A percentile compares a stretch with the other conserved stretches of the same genome.
These are phyloP conservation scores for Monilinia fructicola DNA, from an alignment of 2,329 filamentous ascomycete genomes.

Conservation along the genomic window DNA sequence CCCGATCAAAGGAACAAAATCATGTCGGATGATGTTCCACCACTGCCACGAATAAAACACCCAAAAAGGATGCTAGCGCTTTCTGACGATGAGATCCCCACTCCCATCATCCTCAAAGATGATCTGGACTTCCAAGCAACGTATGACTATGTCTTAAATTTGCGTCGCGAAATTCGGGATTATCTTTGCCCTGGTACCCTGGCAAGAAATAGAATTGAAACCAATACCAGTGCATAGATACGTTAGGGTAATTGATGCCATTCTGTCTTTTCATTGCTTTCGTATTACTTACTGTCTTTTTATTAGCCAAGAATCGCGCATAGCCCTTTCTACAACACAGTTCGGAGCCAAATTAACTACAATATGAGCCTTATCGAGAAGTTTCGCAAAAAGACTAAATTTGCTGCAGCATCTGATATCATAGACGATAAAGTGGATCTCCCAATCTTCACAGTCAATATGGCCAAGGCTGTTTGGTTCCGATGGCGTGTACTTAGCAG, in stretches of 20 bases:
- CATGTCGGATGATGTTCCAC: neutral
- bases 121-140: constrained; percentile 8
- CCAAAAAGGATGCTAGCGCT: neutral
- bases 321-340: too few species aligned
- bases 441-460: neutral
- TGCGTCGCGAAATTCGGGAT: neutral
- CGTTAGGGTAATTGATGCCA: neutral
- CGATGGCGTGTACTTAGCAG: neutral
- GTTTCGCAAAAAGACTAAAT: too few species aligned
- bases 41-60: neutral
- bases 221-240: neutral
- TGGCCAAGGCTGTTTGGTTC: constrained; percentile 5
- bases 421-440: neutral
- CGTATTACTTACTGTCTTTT: neutral
- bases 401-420: neutral
- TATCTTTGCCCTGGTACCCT: neutral
- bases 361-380: too few species aligned
- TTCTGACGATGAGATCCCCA: neutral
- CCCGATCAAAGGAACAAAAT: neutral
- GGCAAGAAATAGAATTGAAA: neutral
- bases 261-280: neutral
- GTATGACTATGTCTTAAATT: neutral
- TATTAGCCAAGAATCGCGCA: neutral
- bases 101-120: neutral
- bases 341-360: too few species aligned